Base-by-base conservation (phyloP, 106 monocot genomes). In the Posidonia australis region DNA sequence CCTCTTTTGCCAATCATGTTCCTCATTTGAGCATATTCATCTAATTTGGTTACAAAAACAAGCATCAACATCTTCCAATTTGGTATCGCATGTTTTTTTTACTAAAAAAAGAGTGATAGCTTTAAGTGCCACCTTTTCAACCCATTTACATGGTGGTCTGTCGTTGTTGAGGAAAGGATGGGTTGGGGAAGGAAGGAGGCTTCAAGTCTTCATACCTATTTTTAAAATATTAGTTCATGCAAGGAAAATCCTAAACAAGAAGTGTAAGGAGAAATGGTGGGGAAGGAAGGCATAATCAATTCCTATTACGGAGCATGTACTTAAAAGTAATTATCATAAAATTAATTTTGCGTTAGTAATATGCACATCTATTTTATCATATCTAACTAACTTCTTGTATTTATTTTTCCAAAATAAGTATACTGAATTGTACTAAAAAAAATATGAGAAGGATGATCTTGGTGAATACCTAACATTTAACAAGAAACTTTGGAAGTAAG, bases 171-270 rank as follows among this genome's bases (percentile, higher is more conserved):
- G 49, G 49, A 49, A 49, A 3, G 13, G 49, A 49, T 29, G 76
- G 79, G 12, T 53, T 16, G 11, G 86, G 86, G 56, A 82, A 86
- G 13, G 74, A 45, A 31, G 82, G 82, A 54, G 86, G 86, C 74
- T 81, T 85, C 75, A 85, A 64, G 14, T 85, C 85, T 46, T 75
- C 68, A n/a, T 85, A 85, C 78, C 85, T 81, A 70, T 55, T 46
- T 25, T 25, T 42, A 52, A 29, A 64, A 51, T 22, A 44, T 20
- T 11, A 26, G 27, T 41, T 61, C 12, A 30, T 26, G 5, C 25
- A 41, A 32, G 17, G 24, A 17, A 54, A 10, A 54, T 5, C 10
- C n/a, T 23, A 51, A 1, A 55, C 19, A 68, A 19, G 6, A 54
- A 57, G 10, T 18, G 20, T 1, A 25, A 20, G 19, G 19, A 27